Evolutionary conservation across 495 filamentous ascomycete genomes (phyloP).

Genomic region (Penicillium parvum): DNA sequence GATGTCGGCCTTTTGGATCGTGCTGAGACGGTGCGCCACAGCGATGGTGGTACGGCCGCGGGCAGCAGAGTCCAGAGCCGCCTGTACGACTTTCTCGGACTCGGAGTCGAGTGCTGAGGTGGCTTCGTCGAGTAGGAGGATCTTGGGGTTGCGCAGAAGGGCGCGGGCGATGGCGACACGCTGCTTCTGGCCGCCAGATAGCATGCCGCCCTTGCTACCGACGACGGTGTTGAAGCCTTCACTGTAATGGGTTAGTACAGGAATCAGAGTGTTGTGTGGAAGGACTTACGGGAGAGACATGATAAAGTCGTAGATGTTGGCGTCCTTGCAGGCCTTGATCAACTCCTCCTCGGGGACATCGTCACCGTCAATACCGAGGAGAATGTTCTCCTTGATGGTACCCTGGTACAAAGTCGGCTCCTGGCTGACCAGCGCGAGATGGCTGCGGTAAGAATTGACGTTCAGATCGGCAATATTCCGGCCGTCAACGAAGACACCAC

Average conservation of each 20-base stretch:
- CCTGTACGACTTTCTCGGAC: constrained; percentile 78
- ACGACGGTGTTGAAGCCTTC: constrained; percentile 74
- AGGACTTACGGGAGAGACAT: constrained; percentile 65
- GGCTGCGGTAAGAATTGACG: constrained; percentile 70
- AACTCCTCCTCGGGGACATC: constrained; percentile 65
- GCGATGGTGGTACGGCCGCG: constrained; percentile 74
- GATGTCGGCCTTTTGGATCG: constrained; percentile 77
- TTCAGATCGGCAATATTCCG: constrained; percentile 70
- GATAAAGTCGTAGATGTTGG: constrained; percentile 92
- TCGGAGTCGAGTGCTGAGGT: constrained; percentile 79
- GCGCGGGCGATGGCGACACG: constrained; percentile 75
- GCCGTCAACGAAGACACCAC: constrained; percentile 68
- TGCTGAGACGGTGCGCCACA: constrained; percentile 72
- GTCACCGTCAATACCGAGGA: constrained; percentile 61
- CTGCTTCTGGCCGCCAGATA: constrained; percentile 83
- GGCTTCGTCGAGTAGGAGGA: constrained; percentile 77
- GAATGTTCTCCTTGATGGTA: constrained; percentile 76
- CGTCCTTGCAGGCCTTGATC: constrained; percentile 73
- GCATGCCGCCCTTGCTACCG: constrained; percentile 70
- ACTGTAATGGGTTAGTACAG: too few species aligned
- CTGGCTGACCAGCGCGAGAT: constrained; percentile 77
- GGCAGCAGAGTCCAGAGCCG: constrained; percentile 69
- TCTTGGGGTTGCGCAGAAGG: constrained; percentile 63
- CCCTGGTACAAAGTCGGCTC: constrained; percentile 87
- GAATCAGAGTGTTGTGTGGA: too few species aligned